Evolutionary conservation across 2,329 filamentous ascomycete genomes (phyloP).

Genomic region (Pleomassaria siparia): DNA sequence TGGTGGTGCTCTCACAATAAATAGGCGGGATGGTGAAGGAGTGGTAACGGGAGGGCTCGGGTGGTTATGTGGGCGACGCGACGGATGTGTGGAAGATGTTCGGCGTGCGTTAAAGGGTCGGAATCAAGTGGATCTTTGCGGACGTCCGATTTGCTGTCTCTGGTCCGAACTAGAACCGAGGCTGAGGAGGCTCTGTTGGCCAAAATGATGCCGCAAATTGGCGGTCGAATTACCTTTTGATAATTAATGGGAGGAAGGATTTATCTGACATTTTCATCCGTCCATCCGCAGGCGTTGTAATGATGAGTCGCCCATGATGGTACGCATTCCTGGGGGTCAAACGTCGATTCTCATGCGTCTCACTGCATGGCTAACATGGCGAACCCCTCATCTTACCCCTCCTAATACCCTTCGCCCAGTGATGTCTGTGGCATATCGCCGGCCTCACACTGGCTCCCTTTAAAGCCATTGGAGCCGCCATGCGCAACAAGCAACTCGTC

Average conservation of each 20-base stretch:
- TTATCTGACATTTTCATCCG: too few relatives aligned
- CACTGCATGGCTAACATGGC: constrained; percentile 12
- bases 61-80: constrained; percentile 2
- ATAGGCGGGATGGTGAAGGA: constrained; percentile 12
- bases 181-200: neutral
- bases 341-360: constrained; percentile 15
- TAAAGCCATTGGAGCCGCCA: constrained; percentile 8
- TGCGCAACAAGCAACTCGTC: constrained; percentile 5
- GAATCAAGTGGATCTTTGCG: constrained; percentile 18
- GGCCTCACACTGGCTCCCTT: neutral
- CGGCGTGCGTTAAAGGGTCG: constrained; percentile 16
- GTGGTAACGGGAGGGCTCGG: constrained; percentile 4
- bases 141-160: constrained; percentile 14
- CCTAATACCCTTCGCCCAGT: neutral
- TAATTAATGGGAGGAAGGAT: too few relatives aligned
- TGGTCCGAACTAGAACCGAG: constrained; percentile 8
- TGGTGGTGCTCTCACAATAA: neutral
- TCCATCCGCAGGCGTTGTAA: too few relatives aligned
- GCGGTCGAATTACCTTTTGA: constrained; percentile 6
- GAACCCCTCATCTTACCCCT: constrained; percentile 13
- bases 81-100: constrained; percentile 6
- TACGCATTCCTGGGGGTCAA: constrained; percentile 10
- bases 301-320: too few relatives aligned
- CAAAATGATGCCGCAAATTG: neutral
- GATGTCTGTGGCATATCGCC: constrained; percentile 4